Conservation (phyloP, 2,329 filamentous ascomycete genomes). For the Talaromyces sp. region DNA sequence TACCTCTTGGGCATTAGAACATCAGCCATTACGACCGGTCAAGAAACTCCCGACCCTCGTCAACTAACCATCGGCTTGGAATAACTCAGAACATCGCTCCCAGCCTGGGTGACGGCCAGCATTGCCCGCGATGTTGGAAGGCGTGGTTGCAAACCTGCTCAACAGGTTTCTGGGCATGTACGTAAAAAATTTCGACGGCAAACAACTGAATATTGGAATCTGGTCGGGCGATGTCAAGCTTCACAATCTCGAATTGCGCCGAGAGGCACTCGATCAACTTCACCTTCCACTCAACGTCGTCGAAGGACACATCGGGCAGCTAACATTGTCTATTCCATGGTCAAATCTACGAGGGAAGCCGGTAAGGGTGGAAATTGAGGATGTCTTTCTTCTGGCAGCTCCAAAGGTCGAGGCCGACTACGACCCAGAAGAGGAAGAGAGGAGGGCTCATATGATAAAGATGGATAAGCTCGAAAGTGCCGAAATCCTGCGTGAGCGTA, state of each 20-base stretch:
- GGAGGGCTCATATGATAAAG: slow-evolving; percentile 82
- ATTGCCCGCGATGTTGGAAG: slow-evolving; percentile 79
- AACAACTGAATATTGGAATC: slow-evolving; percentile 96
- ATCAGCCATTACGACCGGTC: not conserved
- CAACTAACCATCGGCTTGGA: not conserved
- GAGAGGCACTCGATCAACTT: slow-evolving; percentile 94
- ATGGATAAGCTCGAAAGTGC: slow-evolving; percentile 98
- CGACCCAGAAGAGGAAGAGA: slow-evolving; percentile 85
- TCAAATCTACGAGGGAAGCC: slow-evolving; percentile 92
- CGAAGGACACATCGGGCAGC: slow-evolving; percentile 85
- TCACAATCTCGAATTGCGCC: slow-evolving; percentile 81
- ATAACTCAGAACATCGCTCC: slow-evolving; percentile 32
- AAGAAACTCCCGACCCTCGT: not conserved
- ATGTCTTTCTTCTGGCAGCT: slow-evolving; percentile 91
- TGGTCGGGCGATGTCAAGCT: slow-evolving; percentile 99
- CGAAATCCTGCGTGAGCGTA: slow-evolving; percentile 86
- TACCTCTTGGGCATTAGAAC: not conserved
- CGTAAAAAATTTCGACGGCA: slow-evolving; percentile 98
- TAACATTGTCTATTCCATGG: slow-evolving; percentile 94
- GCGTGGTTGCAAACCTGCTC: slow-evolving; percentile 90
- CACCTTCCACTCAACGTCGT: slow-evolving; percentile 95
- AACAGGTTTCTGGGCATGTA: slow-evolving; percentile 99
- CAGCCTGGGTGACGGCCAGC: slow-evolving; percentile 68
- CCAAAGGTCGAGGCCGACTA: slow-evolving; percentile 94
- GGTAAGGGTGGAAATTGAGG: slow-evolving; percentile 90